A percentile compares a stretch with the other conserved stretches of the same genome.
phyloP scores from a whole-genome alignment of 176 grass and related monocot species.

The Puya raimondii region DNA sequence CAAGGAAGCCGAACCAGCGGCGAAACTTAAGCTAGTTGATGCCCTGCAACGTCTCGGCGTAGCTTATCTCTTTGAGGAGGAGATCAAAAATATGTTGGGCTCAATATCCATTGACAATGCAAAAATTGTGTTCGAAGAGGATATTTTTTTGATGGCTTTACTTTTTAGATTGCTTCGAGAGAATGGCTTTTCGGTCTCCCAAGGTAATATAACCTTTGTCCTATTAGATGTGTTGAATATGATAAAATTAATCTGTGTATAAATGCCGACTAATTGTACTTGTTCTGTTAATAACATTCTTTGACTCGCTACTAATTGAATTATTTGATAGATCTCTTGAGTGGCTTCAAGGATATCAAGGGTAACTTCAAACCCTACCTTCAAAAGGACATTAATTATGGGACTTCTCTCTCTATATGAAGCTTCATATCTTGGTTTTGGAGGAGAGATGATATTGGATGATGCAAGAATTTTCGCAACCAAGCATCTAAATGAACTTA shows the following conservation, averaged over 20 bases:
- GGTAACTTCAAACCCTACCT: neutral
- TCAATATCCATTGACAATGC: conserved; percentile 2
- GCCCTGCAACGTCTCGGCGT: conserved; percentile 34
- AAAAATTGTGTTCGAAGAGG: neutral
- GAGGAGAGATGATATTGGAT: conserved; percentile 17
- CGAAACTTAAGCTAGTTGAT: conserved; percentile 17
- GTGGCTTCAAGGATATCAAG: conserved; percentile 8
- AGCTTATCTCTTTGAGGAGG: conserved; percentile 35
- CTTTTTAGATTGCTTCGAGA: conserved; percentile 37
- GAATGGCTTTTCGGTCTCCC: conserved; percentile 18
- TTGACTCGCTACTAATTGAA: neutral
- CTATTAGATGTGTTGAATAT: neutral
- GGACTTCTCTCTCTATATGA: conserved; percentile 31
- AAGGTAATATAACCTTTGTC: conserved; percentile 16
- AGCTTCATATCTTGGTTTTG: conserved; percentile 28
- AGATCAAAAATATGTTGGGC: conserved; percentile 21
- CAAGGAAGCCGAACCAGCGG: neutral
- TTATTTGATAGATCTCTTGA: conserved; percentile 7
- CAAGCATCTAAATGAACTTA: neutral
- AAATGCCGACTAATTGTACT: neutral
- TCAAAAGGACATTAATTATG: neutral
- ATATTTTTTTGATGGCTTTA: conserved; percentile 17
- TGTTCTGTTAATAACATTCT: neutral
- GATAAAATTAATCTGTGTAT: neutral
- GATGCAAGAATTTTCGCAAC: conserved; percentile 17